phyloP scores from a whole-genome alignment of 208 protist species.

The Trypanosoma vivax region DNA sequence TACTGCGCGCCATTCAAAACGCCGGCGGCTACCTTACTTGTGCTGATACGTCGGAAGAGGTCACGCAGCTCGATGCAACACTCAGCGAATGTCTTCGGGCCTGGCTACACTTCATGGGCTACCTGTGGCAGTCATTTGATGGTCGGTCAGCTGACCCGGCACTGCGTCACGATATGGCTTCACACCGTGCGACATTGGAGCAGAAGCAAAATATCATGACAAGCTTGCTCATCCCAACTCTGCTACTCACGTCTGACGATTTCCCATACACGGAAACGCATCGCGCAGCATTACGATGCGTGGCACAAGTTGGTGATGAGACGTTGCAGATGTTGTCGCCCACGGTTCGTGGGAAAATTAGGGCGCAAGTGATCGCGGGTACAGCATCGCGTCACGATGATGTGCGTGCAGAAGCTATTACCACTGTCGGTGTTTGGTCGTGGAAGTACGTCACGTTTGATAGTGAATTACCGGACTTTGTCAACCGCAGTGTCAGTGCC shows the following conservation, averaged over 20 bases:
- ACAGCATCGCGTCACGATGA: constrained; percentile 22
- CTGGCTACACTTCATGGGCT: constrained; percentile 82
- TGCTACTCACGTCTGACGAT: constrained; percentile 15
- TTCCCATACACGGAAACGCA: constrained; percentile 24
- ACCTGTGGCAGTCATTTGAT: constrained; percentile 78
- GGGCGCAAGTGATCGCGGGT: constrained; percentile 27
- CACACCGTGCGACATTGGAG: constrained; percentile 33
- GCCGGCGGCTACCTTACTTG: background rate
- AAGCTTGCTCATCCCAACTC: constrained; percentile 35
- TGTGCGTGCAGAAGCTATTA: constrained; percentile 67
- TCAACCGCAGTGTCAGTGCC: constrained; percentile 37
- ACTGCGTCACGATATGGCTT: constrained; percentile 17
- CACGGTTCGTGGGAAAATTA: constrained; percentile 22
- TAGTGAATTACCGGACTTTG: constrained; percentile 24
- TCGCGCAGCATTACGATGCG: constrained; percentile 50
- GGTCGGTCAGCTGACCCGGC: constrained; percentile 64
- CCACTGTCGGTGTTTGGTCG: constrained; percentile 66
- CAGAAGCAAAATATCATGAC: constrained; percentile 40
- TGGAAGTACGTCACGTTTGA: constrained; percentile 69
- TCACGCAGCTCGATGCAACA: constrained; percentile 1
- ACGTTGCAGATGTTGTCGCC: constrained; percentile 20
- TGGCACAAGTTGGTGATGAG: constrained; percentile 71
- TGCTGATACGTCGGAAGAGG: background rate
- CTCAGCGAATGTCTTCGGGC: constrained; percentile 61
- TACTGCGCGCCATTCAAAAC: constrained; percentile 17